Base-by-base conservation (phyloP, 2,329 filamentous ascomycete species). In the Myrmaecium sp. region DNA sequence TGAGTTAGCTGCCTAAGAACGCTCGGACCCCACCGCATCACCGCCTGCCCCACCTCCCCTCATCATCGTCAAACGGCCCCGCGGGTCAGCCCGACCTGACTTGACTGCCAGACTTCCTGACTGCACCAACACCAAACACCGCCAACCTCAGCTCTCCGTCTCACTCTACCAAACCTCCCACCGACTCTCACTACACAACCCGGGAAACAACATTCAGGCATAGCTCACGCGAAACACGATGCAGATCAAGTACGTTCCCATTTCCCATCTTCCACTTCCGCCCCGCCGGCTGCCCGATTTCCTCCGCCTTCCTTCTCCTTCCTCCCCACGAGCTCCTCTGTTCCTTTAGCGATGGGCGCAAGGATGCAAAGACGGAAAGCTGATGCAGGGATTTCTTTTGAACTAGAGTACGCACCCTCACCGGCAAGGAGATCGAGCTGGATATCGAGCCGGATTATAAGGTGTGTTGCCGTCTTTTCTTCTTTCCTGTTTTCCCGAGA, bases 391-490 rank as follows among this genome's bases (percentile, higher is more conserved):
- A n/a, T n/a, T n/a, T n/a, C 29, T 17, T 20, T 1, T n/a, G 9
- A 1, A 12, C 23, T 27, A 98, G 86, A 66, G 86, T 98, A 51
- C 79, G 89, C 51, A 98, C 89, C 36, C 74, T 98, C 37, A 95
- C 89, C 37, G 89, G 89, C 49, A 95, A 95, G 65, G 83, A 98
- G 61, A 95, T 95, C 53, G 86, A 95, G 66, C 73, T 98, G 44
- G 84, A 95, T 49, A 92, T 98, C 51, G 89, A 95, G 63, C 66
- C 72, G 28, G 75, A 82, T 47, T 92, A 92, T 67, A 93, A 84
- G 69, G 84, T 91, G n/a, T n/a, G n/a, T n/a, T n/a, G n/a, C 57
- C 41, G 47, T 27, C 19, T 6, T 22, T 14, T 24, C 6, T 9
- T 27, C 28, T 15, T 13, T 19, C 22, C 24, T 18, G 18, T 11